These are phyloP conservation scores for sweet orange (Citrus sinensis) DNA, from an alignment of 345 rosid genomes.

Conservation along the genomic window DNA sequence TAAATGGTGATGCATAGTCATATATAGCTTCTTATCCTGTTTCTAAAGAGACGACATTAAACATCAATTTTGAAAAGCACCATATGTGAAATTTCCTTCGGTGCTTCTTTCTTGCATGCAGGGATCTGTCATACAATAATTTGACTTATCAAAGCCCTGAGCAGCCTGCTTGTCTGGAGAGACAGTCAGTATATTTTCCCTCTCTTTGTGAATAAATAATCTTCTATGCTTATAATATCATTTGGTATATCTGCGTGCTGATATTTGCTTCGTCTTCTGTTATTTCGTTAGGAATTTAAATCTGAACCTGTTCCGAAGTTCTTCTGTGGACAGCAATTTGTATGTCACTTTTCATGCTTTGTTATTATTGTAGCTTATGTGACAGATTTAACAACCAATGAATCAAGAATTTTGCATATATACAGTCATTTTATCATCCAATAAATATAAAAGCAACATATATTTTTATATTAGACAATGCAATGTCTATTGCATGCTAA, in stretches of 20 bases:
- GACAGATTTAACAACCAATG: not conserved
- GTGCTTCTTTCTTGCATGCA: conserved; percentile 20
- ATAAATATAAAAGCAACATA: not conserved
- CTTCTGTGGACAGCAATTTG: conserved; percentile 36
- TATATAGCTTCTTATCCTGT: not conserved
- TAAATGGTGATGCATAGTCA: not conserved
- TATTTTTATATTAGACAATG: too few relatives aligned
- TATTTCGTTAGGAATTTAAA: conserved; percentile 43
- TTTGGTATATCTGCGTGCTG: not conserved
- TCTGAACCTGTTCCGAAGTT: conserved; percentile 60
- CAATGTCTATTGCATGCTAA: not conserved
- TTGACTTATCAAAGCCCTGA: conserved; percentile 20
- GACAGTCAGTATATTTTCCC: conserved; percentile 13
- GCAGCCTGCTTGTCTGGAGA: conserved; percentile 30
- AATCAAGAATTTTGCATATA: not conserved
- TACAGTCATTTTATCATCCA: not conserved
- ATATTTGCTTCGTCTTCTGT: conserved; percentile 8
- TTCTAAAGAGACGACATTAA: not conserved
- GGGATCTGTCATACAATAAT: conserved; percentile 41
- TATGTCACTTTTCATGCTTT: conserved; percentile 30
- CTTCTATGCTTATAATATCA: not conserved
- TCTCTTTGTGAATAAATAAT: not conserved
- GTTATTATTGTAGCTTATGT: not conserved
- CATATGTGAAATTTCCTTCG: not conserved
- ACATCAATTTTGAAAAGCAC: not conserved